Evolutionary conservation across 768 basidiomycete species (phyloP).

Genomic region (Rhodosporidiobolus odoratus): DNA sequence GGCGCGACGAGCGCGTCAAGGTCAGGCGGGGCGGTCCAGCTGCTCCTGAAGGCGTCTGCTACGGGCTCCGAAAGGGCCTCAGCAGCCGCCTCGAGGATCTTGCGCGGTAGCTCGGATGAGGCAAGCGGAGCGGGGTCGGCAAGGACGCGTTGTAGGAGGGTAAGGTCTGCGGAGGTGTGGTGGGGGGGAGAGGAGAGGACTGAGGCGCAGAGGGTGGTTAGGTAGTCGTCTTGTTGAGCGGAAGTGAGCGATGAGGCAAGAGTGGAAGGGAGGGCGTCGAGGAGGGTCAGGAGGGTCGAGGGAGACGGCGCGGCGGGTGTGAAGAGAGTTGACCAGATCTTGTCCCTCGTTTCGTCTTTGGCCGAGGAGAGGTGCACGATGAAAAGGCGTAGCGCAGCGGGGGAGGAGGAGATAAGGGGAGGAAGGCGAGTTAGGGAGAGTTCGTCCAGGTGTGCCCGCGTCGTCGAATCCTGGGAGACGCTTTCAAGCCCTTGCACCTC

Average conservation of each 20-base stretch:
- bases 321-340: constrained; percentile 26
- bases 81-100: constrained; percentile 3
- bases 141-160: constrained; percentile 19
- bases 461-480: neutral
- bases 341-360: neutral
- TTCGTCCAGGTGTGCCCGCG: constrained; percentile 14
- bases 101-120: neutral
- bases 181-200: neutral
- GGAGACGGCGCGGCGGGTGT: neutral
- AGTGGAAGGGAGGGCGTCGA: neutral
- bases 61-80: neutral
- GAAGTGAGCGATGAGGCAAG: constrained; percentile 3
- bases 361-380: constrained; percentile 7
- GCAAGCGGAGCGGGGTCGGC: constrained; percentile 26
- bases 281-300: constrained; percentile 5
- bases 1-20: constrained; percentile 17
- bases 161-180: neutral
- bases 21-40: neutral
- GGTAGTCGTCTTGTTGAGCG: constrained; percentile 18
- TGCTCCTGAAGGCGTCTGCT: neutral
- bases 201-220: neutral
- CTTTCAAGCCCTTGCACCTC: neutral
- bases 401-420: constrained; percentile 10
- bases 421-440: constrained; percentile 12
- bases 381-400: constrained; percentile 10